Conservation (phyloP, 495 filamentous ascomycete species). For the Trichoderma parareesei region DNA sequence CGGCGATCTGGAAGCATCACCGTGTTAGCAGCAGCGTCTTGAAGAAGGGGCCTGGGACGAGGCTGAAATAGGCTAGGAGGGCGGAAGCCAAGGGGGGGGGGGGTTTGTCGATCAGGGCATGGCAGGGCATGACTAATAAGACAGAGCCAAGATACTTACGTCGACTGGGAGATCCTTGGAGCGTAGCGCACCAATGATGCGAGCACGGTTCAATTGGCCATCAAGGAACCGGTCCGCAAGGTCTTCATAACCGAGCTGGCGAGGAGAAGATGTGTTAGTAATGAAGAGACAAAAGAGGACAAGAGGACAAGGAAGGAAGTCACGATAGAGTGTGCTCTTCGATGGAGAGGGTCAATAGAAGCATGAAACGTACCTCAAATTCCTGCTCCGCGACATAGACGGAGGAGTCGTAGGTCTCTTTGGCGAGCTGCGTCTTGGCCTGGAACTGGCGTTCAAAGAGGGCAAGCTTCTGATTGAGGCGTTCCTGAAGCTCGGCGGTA, state of each 20-base stretch:
- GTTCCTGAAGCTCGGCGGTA: slow-evolving; percentile 30
- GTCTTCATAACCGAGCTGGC: slow-evolving; percentile 19
- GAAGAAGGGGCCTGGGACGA: too few species aligned
- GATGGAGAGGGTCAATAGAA: slow-evolving; percentile 7
- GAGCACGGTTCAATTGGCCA: slow-evolving; percentile 26
- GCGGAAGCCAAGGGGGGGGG: not conserved
- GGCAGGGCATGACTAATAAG: not conserved
- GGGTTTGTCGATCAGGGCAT: not conserved
- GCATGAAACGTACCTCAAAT: slow-evolving; percentile 7
- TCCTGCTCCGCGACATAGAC: not conserved
- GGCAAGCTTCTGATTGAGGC: slow-evolving; percentile 15
- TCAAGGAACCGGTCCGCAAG: slow-evolving; percentile 28
- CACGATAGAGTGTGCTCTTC: not conserved
- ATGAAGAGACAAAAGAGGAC: not conserved
- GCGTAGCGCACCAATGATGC: slow-evolving; percentile 28
- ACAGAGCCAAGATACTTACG: slow-evolving; percentile 25
- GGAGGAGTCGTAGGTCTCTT: not conserved
- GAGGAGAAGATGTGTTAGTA: not conserved
- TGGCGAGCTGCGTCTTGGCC: not conserved
- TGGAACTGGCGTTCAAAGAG: not conserved
- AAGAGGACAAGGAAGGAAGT: not conserved
- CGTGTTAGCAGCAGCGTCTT: not conserved
- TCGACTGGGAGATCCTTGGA: slow-evolving; percentile 28
- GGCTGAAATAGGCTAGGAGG: not conserved
- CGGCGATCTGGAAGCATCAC: slow-evolving; percentile 17